phyloP scores from a whole-genome alignment of 1,139 yeast species.

The Meyerozyma smithsonii region DNA sequence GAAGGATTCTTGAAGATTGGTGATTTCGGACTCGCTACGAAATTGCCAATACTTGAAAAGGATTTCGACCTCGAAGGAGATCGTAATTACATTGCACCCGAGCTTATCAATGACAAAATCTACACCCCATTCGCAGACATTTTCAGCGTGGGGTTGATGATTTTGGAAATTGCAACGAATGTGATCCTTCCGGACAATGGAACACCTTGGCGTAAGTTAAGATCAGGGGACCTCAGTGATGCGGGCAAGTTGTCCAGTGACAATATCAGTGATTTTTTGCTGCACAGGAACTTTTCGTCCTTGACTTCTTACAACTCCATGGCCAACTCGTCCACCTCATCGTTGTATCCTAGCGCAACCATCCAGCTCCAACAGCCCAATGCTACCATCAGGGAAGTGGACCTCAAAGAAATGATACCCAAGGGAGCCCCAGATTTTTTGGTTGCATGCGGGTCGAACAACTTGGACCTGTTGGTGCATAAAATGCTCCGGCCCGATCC shows the following conservation, averaged over 20 bases:
- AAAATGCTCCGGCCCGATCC: constrained; percentile 92
- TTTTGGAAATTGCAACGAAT: constrained; percentile 94
- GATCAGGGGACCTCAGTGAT: constrained; percentile 94
- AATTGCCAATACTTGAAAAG: constrained; percentile 50
- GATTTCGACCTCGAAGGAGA: constrained; percentile 93
- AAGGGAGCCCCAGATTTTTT: constrained; percentile 84
- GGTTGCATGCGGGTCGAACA: constrained; percentile 59
- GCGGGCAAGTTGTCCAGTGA: constrained; percentile 79
- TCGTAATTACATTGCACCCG: constrained; percentile 97
- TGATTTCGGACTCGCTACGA: constrained; percentile 62
- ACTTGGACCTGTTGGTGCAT: constrained; percentile 74
- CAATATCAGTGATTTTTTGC: constrained; percentile 42
- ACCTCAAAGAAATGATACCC: constrained; percentile 42
- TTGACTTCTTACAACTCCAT: constrained; percentile 28
- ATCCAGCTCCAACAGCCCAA: constrained; percentile 3
- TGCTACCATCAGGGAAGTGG: constrained; percentile 4
- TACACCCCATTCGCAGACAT: constrained; percentile 94
- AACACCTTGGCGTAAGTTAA: constrained; percentile 89
- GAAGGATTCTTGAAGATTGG: constrained; percentile 89
- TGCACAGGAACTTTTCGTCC: constrained; percentile 35
- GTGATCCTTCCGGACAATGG: constrained; percentile 95
- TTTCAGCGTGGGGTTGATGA: constrained; percentile 85
- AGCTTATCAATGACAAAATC: constrained; percentile 72
- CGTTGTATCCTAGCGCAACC: constrained; percentile 10
- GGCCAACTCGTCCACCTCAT: constrained; percentile 7